Conservation (phyloP, 139 green algal genomes). For the Volvox reticuliferus region DNA sequence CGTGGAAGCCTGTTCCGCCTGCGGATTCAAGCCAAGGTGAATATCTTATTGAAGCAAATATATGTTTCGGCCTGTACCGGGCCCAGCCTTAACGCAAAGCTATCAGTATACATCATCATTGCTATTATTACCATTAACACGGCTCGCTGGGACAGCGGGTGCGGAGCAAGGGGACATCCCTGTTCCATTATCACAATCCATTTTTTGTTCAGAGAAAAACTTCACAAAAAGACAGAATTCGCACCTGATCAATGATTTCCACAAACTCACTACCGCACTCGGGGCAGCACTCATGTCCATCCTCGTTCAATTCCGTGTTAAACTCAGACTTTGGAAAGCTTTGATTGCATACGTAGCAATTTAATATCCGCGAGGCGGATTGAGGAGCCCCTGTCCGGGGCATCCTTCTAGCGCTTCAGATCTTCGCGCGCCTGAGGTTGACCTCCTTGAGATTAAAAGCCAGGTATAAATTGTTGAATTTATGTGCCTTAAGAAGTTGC, state of each 20-base stretch:
- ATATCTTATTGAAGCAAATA: background rate
- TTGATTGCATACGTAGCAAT: background rate
- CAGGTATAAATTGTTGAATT: no score
- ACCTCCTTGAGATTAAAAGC: no score
- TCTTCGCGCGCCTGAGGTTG: no score
- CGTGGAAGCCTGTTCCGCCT: background rate
- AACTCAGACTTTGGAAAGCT: background rate
- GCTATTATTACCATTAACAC: background rate
- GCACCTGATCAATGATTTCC: constrained; percentile 12
- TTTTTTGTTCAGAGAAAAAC: background rate
- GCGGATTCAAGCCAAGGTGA: background rate
- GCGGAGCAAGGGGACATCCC: background rate
- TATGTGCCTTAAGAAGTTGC: no score
- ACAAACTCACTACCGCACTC: constrained; percentile 12
- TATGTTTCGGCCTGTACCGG: background rate
- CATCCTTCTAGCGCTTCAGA: no score
- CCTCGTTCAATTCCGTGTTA: background rate
- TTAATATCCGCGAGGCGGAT: background rate
- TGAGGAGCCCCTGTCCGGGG: background rate
- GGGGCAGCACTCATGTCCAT: background rate
- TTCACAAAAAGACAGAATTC: background rate
- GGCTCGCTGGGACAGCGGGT: no score
- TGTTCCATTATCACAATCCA: background rate
- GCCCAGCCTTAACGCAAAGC: background rate
- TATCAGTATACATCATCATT: background rate